A percentile compares a stretch with the other conserved stretches of the same genome.
Conservation (phyloP, 2,329 filamentous ascomycete genomes). For the Beauveria australis region DNA sequence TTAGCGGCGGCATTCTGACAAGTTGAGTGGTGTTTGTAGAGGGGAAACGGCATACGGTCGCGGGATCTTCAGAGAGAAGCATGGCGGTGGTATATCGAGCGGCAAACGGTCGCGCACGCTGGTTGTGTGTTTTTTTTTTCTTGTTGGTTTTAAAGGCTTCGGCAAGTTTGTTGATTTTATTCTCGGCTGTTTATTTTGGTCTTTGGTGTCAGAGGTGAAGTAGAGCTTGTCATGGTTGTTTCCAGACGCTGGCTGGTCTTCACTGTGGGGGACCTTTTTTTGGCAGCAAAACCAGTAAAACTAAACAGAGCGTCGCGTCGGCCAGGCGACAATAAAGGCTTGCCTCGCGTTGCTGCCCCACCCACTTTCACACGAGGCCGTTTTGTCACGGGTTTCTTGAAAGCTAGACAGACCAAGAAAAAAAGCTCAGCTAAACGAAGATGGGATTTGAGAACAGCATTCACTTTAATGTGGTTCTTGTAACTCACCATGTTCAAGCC, state of each 20-base stretch:
- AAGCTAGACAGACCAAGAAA: neutral
- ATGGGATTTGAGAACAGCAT: no score
- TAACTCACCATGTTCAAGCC: no score
- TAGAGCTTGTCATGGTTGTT: no score
- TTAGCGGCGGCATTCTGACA: neutral
- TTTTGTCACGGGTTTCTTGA: neutral
- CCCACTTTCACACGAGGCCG: neutral
- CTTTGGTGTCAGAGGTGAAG: no score
- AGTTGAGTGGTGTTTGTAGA: neutral
- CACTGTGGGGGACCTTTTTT: neutral
- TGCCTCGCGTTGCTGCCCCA: neutral
- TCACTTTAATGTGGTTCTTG: no score
- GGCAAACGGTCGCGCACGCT: neutral
- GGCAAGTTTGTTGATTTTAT: no score
- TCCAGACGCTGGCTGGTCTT: neutral
- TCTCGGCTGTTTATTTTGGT: no score
- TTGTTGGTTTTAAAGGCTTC: no score
- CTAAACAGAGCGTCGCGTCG: constrained; percentile 17
- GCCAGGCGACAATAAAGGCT: constrained; percentile 22
- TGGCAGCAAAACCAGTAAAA: neutral
- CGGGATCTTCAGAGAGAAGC: constrained; percentile 90
- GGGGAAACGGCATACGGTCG: constrained; percentile 54
- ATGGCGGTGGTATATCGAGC: constrained; percentile 38
- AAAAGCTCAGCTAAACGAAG: neutral
- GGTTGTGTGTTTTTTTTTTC: neutral